Conservation (phyloP, 2,329 filamentous ascomycete species). For the Allantophomopsis cytisporea region DNA sequence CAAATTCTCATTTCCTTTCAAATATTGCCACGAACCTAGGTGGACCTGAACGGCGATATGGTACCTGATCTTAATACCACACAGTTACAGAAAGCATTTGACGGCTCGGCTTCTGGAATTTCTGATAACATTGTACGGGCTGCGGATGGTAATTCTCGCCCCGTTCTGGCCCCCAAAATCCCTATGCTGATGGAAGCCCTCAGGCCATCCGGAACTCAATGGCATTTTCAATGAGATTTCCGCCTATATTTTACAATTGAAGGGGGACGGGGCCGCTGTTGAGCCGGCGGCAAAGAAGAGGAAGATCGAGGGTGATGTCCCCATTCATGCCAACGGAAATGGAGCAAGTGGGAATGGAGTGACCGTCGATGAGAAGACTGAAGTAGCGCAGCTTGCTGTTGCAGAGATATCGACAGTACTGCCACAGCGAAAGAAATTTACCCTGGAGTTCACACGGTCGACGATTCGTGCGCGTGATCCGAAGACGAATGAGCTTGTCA, state of each 20-base stretch:
- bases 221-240: slow-evolving; percentile 21
- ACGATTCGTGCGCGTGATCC: slow-evolving; percentile 43
- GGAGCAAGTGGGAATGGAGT: background rate
- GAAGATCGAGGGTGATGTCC: slow-evolving; percentile 13
- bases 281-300: slow-evolving; percentile 18
- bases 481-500: slow-evolving; percentile 34
- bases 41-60: too few relatives aligned
- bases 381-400: slow-evolving; percentile 41
- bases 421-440: slow-evolving; percentile 55
- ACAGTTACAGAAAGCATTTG: too few relatives aligned
- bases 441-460: slow-evolving; percentile 45
- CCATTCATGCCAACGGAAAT: slow-evolving; percentile 7
- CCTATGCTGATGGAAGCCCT: too few relatives aligned
- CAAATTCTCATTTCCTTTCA: too few relatives aligned
- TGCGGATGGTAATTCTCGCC: too few relatives aligned
- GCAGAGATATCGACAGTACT: slow-evolving; percentile 56
- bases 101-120: too few relatives aligned
- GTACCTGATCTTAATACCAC: too few relatives aligned
- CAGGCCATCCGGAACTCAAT: slow-evolving; percentile 3
- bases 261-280: slow-evolving; percentile 4
- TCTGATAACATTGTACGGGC: too few relatives aligned
- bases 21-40: too few relatives aligned
- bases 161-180: too few relatives aligned
- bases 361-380: slow-evolving; percentile 25
- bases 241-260: slow-evolving; percentile 9